A percentile compares a stretch with the other conserved stretches of the same genome.
These are phyloP conservation scores for Dothistroma septosporum DNA, from an alignment of 2,329 filamentous ascomycete species.

Conservation along the genomic window DNA sequence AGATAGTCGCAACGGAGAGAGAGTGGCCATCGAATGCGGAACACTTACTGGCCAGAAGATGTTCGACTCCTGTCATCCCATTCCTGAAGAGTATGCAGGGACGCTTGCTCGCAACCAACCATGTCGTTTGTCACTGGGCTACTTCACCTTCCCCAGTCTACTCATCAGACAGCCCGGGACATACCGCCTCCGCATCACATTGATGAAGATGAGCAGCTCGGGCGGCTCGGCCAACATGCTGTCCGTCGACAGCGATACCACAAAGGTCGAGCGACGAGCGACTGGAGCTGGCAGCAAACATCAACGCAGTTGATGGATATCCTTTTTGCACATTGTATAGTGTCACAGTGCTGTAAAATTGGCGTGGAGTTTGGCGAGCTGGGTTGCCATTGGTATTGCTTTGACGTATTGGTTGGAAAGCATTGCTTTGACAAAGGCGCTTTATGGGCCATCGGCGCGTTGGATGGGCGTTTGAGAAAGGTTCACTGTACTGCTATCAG, in stretches of 20 bases:
- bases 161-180: slow-evolving; percentile 32
- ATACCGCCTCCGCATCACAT: slow-evolving; percentile 29
- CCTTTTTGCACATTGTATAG: neutral
- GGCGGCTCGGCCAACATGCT: slow-evolving; percentile 23
- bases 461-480: neutral
- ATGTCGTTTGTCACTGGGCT: slow-evolving; percentile 29
- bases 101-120: slow-evolving; percentile 28
- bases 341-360: neutral
- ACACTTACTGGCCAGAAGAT: slow-evolving; percentile 32
- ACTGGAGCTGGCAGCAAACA: slow-evolving; percentile 15
- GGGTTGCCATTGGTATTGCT: neutral
- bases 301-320: slow-evolving; percentile 7
- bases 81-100: slow-evolving; percentile 27
- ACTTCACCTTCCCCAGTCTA: slow-evolving; percentile 32
- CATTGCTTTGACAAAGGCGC: neutral
- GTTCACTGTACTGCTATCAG: neutral
- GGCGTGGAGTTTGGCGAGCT: neutral
- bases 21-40: slow-evolving; percentile 27
- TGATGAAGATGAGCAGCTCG: slow-evolving; percentile 29
- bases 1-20: slow-evolving; percentile 28
- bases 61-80: slow-evolving; percentile 32
- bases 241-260: slow-evolving; percentile 30
- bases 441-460: neutral
- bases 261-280: slow-evolving; percentile 29
- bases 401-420: neutral